Percentiles rank a stretch among this genome's conserved stretches.
Evolutionary conservation across 2,329 filamentous ascomycete species (phyloP).

Genomic region (Chaetomium strumarium): DNA sequence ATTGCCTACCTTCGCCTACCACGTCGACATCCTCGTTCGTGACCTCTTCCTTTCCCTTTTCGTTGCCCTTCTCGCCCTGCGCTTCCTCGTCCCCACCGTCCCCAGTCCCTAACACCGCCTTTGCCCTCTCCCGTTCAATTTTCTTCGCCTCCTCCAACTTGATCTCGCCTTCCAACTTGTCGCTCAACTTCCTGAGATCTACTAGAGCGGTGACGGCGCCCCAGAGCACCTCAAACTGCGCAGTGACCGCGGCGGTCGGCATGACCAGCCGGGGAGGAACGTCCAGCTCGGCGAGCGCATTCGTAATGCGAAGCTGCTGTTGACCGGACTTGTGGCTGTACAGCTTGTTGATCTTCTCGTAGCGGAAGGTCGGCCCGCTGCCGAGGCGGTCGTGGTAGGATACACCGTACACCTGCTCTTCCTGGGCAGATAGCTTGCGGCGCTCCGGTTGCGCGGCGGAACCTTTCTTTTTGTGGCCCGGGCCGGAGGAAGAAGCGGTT

Average conservation of each 20-base stretch:
- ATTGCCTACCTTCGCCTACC: slow-evolving; percentile 6
- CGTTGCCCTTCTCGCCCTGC: neutral
- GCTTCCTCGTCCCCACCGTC: neutral
- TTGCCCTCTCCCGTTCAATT: slow-evolving; percentile 43
- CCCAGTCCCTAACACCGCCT: slow-evolving; percentile 3
- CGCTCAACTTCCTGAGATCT: slow-evolving; percentile 66
- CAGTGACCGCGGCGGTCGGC: slow-evolving; percentile 66
- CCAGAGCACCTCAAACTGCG: slow-evolving; percentile 65
- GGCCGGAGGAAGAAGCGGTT: slow-evolving; percentile 5
- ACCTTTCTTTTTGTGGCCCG: slow-evolving; percentile 45
- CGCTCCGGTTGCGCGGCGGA: slow-evolving; percentile 46
- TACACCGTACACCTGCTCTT: slow-evolving; percentile 78
- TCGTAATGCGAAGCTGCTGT: slow-evolving; percentile 69
- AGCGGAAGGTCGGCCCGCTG: slow-evolving; percentile 83
- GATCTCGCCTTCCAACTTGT: slow-evolving; percentile 71
- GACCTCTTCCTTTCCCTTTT: neutral
- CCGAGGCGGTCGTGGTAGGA: slow-evolving; percentile 78
- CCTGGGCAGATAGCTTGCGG: slow-evolving; percentile 65
- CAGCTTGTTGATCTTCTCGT: slow-evolving; percentile 72
- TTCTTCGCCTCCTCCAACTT: slow-evolving; percentile 54
- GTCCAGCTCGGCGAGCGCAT: slow-evolving; percentile 65
- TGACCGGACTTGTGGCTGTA: slow-evolving; percentile 71
- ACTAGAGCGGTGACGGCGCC: slow-evolving; percentile 62
- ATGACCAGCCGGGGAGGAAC: slow-evolving; percentile 65
- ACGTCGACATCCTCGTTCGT: neutral